Conservation (phyloP, 768 basidiomycete genomes). For the Krasilnikovozyma curviuscula region DNA sequence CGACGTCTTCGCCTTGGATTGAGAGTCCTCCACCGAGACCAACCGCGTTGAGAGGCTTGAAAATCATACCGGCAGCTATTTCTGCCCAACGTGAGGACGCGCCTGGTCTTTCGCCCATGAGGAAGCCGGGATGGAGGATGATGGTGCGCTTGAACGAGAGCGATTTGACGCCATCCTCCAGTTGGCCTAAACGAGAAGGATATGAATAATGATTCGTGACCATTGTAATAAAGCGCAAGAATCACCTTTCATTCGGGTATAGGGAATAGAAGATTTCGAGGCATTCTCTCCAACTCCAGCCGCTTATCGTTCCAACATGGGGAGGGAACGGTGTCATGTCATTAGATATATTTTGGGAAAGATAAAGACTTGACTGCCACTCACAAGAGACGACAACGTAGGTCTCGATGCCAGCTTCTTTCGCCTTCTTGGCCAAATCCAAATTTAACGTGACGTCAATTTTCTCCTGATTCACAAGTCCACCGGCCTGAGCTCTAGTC, state of each 20-base stretch:
- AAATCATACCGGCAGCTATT: constrained; percentile 14
- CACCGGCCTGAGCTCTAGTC: constrained; percentile 19
- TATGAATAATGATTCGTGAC: too few species aligned
- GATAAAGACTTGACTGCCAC: too few species aligned
- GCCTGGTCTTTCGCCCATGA: constrained; percentile 19
- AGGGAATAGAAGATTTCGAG: constrained; percentile 12
- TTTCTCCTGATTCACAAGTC: constrained; percentile 18
- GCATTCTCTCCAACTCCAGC: constrained; percentile 16
- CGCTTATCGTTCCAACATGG: too few species aligned
- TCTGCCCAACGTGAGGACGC: constrained; percentile 5
- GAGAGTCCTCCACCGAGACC: constrained; percentile 3
- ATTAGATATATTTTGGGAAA: too few species aligned
- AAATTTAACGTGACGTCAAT: constrained; percentile 21
- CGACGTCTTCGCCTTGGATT: constrained; percentile 12
- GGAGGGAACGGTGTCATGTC: too few species aligned
- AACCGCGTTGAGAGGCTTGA: constrained; percentile 15
- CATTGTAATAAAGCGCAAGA: too few species aligned
- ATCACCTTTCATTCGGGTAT: constrained; percentile 21
- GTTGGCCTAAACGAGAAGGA: too few species aligned
- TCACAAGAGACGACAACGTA: constrained; percentile 11
- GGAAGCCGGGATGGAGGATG: constrained; percentile 22
- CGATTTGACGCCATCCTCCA: constrained; percentile 20
- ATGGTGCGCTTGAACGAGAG: constrained; percentile 17
- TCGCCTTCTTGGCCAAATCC: constrained; percentile 20
- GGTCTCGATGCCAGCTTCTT: constrained; percentile 18